phyloP scores from a whole-genome alignment of 108 stramenopile species.

The Cyclotella kingstonii region DNA sequence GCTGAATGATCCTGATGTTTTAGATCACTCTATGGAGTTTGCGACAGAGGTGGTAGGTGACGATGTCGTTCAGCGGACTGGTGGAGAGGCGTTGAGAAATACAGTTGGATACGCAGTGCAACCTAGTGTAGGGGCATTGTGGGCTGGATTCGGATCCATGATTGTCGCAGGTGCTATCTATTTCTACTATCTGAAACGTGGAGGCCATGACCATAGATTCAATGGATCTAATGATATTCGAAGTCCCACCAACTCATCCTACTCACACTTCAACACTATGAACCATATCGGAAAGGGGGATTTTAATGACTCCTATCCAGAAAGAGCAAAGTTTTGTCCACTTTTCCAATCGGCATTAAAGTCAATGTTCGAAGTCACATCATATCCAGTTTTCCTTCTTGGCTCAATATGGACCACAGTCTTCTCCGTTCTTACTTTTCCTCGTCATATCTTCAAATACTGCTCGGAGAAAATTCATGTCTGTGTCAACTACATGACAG shows the following conservation, averaged over 20 bases:
- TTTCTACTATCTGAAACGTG: constrained; percentile 27
- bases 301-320: too few relatives aligned
- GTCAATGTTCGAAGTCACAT: background rate
- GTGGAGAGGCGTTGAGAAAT: constrained; percentile 82
- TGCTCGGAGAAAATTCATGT: constrained; percentile 1
- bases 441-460: background rate
- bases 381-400: constrained; percentile 1
- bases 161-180: constrained; percentile 32
- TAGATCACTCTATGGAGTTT: constrained; percentile 90
- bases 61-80: constrained; percentile 81
- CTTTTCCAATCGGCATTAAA: background rate
- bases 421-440: background rate
- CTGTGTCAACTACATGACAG: constrained; percentile 1
- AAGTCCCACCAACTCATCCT: too few relatives aligned
- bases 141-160: constrained; percentile 28
- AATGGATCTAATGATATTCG: too few relatives aligned
- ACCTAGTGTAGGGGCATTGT: constrained; percentile 46
- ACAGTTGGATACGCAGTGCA: constrained; percentile 80
- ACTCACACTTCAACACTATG: too few relatives aligned
- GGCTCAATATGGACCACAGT: constrained; percentile 7
- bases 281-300: too few relatives aligned
- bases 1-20: constrained; percentile 82
- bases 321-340: constrained; percentile 1
- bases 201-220: background rate
- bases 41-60: constrained; percentile 88